Conservation (phyloP, 768 basidiomycete genomes). For the Amanita phalloides region DNA sequence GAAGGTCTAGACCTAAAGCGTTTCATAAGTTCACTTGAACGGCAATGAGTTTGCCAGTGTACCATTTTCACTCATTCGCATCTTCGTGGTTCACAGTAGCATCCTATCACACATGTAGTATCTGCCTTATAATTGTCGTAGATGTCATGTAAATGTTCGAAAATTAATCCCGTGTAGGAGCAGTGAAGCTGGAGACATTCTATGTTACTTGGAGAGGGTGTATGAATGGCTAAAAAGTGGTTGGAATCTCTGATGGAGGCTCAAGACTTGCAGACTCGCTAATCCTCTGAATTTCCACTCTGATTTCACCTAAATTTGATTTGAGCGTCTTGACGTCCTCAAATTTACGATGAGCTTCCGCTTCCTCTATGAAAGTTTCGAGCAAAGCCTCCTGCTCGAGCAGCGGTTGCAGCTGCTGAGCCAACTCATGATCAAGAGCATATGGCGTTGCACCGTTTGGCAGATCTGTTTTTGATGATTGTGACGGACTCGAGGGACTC, state of each 20-base stretch:
- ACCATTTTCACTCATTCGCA: neutral
- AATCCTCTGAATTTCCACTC: constrained; percentile 71
- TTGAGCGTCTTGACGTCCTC: constrained; percentile 88
- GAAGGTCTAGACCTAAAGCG: constrained; percentile 74
- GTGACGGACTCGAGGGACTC: constrained; percentile 3
- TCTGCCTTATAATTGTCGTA: constrained; percentile 1
- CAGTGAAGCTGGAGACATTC: neutral
- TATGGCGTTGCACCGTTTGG: constrained; percentile 2
- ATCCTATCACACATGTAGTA: neutral
- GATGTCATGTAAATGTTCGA: neutral
- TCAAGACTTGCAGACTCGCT: constrained; percentile 16
- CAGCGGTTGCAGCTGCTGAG: constrained; percentile 71
- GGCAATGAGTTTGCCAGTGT: constrained; percentile 19
- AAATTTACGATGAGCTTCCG: constrained; percentile 84
- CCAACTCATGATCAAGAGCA: constrained; percentile 50
- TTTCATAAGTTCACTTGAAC: constrained; percentile 80
- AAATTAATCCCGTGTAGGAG: neutral
- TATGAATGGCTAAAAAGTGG: neutral
- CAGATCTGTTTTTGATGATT: constrained; percentile 7
- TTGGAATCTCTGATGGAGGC: neutral
- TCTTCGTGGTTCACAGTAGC: neutral
- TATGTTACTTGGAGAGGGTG: neutral
- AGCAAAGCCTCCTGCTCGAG: constrained; percentile 92
- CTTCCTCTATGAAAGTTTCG: constrained; percentile 85
- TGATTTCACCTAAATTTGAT: constrained; percentile 71